A percentile compares a stretch with the other conserved stretches of the same genome.
Conservation (phyloP, 1,284 basidiomycete species). For the Anthracocystis setariae region DNA sequence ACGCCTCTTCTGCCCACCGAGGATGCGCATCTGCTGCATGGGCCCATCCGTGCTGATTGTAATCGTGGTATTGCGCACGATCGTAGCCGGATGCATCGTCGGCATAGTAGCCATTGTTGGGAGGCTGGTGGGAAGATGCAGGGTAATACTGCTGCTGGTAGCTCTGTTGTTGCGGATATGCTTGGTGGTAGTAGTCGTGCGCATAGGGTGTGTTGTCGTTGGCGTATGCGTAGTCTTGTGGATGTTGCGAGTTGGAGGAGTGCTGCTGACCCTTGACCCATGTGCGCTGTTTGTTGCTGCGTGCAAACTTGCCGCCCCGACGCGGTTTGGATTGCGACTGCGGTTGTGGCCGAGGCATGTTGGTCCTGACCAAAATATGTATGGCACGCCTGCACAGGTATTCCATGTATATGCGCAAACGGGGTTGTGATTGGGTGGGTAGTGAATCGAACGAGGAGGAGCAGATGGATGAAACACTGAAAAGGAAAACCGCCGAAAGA, state of each 20-base stretch:
- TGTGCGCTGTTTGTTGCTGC: background rate
- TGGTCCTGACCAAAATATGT: no score
- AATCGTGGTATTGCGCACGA: background rate
- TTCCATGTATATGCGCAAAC: no score
- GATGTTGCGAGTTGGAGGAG: background rate
- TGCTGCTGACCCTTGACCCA: background rate
- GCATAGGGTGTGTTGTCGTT: constrained; percentile 9
- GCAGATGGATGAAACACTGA: no score
- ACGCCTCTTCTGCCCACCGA: background rate
- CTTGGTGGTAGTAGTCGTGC: constrained; percentile 1
- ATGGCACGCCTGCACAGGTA: no score
- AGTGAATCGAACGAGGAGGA: no score
- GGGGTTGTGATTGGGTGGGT: no score
- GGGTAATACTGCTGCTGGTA: background rate
- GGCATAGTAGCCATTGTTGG: background rate
- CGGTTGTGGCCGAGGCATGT: no score
- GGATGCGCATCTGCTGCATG: no score
- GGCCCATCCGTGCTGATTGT: constrained; percentile 9
- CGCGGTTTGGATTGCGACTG: background rate
- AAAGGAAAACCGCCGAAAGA: no score
- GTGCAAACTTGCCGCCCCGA: background rate
- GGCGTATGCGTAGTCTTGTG: constrained; percentile 1
- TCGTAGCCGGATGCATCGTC: background rate
- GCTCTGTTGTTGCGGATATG: background rate
- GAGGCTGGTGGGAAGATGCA: no score